phyloP scores from a whole-genome alignment of 208 protist genomes.

The Leishmania martiniquensis region DNA sequence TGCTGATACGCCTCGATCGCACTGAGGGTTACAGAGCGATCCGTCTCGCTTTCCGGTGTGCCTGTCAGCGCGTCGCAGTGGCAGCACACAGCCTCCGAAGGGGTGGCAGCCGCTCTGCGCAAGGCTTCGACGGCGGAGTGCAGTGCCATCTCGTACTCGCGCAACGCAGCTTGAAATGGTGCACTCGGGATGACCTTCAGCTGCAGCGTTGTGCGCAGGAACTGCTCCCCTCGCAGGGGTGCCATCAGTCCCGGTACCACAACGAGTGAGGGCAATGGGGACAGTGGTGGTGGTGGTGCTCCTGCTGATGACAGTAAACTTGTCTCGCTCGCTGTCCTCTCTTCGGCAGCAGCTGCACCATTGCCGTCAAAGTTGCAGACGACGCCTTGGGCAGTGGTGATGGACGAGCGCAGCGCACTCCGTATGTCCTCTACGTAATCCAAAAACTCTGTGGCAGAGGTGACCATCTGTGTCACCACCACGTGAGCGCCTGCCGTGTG shows the following conservation, averaged over 20 bases:
- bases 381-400: not conserved
- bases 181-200: slow-evolving; percentile 39
- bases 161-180: slow-evolving; percentile 26
- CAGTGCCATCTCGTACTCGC: slow-evolving; percentile 21
- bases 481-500: slow-evolving; percentile 9
- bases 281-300: not conserved
- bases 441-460: slow-evolving; percentile 37
- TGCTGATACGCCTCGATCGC: slow-evolving; percentile 6
- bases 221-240: slow-evolving; percentile 28
- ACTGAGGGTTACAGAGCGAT: not conserved
- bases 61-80: not conserved
- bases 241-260: slow-evolving; percentile 40
- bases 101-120: not conserved
- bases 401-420: slow-evolving; percentile 12
- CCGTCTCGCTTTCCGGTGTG: not conserved
- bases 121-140: not conserved
- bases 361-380: not conserved
- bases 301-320: not conserved
- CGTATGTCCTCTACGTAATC: slow-evolving; percentile 30
- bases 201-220: slow-evolving; percentile 24
- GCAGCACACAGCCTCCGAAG: no score
- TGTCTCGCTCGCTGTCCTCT: not conserved
- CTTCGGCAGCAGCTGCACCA: not conserved
- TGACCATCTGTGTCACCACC: slow-evolving; percentile 47
- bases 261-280: slow-evolving; percentile 5